Evolutionary conservation across 139 green algal species (phyloP).

Genomic region (Medakamo hakoo): DNA sequence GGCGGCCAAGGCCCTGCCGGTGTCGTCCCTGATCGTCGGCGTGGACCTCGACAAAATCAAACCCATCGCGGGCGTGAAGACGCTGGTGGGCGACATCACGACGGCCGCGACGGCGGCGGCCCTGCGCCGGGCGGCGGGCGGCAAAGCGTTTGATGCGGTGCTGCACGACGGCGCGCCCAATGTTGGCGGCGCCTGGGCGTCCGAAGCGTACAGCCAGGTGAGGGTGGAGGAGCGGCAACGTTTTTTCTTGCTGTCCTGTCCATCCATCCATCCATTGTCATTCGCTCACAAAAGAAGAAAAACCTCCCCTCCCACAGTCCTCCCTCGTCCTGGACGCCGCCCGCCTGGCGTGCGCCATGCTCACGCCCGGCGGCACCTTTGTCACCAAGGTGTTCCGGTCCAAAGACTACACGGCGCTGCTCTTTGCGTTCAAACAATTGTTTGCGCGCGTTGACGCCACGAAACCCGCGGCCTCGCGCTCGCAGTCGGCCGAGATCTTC

Average conservation of each 20-base stretch:
- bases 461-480: constrained; percentile 79
- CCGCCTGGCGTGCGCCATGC: constrained; percentile 75
- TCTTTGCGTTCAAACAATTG: constrained; percentile 94
- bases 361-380: constrained; percentile 77
- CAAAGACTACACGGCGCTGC: constrained; percentile 91
- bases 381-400: constrained; percentile 95
- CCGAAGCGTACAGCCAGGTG: constrained; percentile 71
- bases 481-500: constrained; percentile 91
- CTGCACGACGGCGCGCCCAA: constrained; percentile 97
- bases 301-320: too few relatives aligned
- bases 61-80: constrained; percentile 68
- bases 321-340: constrained; percentile 84
- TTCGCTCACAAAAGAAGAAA: neutral
- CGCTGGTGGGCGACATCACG: constrained; percentile 89
- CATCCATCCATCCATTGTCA: neutral
- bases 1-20: constrained; percentile 81
- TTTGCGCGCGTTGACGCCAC: constrained; percentile 91
- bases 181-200: constrained; percentile 81
- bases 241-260: too few relatives aligned
- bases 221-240: too few relatives aligned
- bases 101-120: constrained; percentile 38
- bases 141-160: constrained; percentile 75
- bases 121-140: constrained; percentile 63
- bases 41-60: constrained; percentile 91
- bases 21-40: constrained; percentile 76